Conservation (phyloP, 306 rosid species). For the Canavalia ensiformis region DNA sequence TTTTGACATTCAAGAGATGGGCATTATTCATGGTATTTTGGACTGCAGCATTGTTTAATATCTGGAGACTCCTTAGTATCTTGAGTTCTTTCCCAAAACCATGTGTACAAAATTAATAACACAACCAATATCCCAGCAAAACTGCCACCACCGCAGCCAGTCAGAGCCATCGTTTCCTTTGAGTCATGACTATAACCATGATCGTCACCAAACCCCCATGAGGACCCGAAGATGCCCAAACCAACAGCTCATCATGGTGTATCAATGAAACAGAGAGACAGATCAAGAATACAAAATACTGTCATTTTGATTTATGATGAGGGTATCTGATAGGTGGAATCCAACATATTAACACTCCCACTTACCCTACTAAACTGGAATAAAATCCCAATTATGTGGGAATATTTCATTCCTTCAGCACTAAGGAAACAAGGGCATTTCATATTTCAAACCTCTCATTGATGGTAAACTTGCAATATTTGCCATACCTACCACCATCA, state of each 20-base stretch:
- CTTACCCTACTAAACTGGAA: not conserved
- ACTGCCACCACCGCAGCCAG: not conserved
- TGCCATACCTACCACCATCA: conserved; percentile 11
- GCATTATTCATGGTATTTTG: not conserved
- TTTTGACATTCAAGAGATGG: conserved; percentile 1
- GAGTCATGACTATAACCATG: no score
- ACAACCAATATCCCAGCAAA: not conserved
- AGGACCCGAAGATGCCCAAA: not conserved
- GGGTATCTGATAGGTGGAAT: conserved; percentile 2
- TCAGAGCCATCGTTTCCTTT: not conserved
- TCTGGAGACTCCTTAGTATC: not conserved
- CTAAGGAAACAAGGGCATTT: not conserved
- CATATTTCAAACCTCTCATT: conserved; percentile 12
- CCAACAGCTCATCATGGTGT: not conserved
- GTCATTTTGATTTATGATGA: not conserved
- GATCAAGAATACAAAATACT: not conserved
- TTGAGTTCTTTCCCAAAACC: not conserved
- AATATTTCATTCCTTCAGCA: not conserved
- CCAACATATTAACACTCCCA: not conserved
- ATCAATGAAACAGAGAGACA: not conserved
- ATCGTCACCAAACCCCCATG: no score
- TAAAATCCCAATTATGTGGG: conserved; percentile 14
- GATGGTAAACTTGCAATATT: not conserved
- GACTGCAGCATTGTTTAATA: not conserved
- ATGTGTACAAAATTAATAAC: not conserved